phyloP scores from a whole-genome alignment of 345 rosid species.

The Euphorbia peplus region DNA sequence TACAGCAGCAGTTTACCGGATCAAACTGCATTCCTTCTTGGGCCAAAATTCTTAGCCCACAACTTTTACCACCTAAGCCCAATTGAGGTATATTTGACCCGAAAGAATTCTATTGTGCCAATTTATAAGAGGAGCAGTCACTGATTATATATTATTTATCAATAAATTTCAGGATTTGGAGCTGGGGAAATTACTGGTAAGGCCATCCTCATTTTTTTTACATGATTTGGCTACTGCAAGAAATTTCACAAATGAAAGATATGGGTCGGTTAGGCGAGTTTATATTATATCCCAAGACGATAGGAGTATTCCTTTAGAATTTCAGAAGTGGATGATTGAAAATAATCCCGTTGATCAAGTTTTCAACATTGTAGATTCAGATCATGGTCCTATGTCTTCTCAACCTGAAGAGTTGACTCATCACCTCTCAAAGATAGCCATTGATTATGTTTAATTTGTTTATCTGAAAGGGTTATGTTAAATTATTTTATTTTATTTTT shows the following conservation, averaged over 20 bases:
- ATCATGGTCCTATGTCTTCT: not conserved
- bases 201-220: slow-evolving; percentile 15
- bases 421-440: not conserved
- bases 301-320: not conserved
- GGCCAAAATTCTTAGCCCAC: slow-evolving; percentile 24
- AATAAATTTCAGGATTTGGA: slow-evolving; percentile 14
- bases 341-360: not conserved
- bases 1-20: slow-evolving; percentile 10
- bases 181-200: slow-evolving; percentile 15
- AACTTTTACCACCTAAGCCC: slow-evolving; percentile 22
- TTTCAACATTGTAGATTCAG: not conserved
- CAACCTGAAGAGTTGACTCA: not conserved
- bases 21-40: slow-evolving; percentile 13
- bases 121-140: too few species aligned
- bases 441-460: too few species aligned
- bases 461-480: too few species aligned
- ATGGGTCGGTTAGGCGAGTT: not conserved
- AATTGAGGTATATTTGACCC: not conserved
- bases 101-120: too few species aligned
- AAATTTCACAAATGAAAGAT: not conserved
- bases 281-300: not conserved
- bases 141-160: too few species aligned
- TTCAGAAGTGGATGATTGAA: not conserved
- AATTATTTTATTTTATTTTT: too few species aligned
- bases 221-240: not conserved